Conservation (phyloP, 1,139 yeast genomes). For the Lodderomyces metapsilosis region DNA sequence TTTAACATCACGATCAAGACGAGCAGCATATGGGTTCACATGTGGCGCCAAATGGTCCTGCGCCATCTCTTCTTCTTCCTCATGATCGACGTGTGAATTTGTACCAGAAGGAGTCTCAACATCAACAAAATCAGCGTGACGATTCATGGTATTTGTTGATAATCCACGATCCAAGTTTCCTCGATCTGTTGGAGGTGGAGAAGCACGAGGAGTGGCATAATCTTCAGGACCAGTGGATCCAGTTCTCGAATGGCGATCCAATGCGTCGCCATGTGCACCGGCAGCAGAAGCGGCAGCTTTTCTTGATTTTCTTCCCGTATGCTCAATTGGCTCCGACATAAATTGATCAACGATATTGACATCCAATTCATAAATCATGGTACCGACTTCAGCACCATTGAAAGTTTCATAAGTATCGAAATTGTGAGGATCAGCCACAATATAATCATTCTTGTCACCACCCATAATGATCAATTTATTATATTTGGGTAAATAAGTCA, state of each 20-base stretch:
- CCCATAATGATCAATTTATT: conserved; percentile 85
- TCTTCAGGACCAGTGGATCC: conserved; percentile 45
- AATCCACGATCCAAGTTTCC: conserved; percentile 7
- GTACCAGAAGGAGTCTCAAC: conserved; percentile 28
- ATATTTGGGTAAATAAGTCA: conserved; percentile 65
- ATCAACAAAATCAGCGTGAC: conserved; percentile 26
- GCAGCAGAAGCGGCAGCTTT: conserved; percentile 15
- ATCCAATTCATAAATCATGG: conserved; percentile 66
- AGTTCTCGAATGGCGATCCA: conserved; percentile 39
- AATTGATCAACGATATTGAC: conserved; percentile 36
- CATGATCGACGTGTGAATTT: conserved; percentile 16
- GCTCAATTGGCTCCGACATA: conserved; percentile 18
- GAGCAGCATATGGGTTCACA: conserved; percentile 6
- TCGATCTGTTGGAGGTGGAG: conserved; percentile 38
- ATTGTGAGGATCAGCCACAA: conserved; percentile 34
- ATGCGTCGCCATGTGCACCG: conserved; percentile 11
- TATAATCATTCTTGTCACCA: conserved; percentile 75
- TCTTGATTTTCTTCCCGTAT: conserved; percentile 5
- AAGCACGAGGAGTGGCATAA: conserved; percentile 37
- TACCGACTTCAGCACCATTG: conserved; percentile 49
- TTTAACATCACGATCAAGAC: conserved; percentile 4
- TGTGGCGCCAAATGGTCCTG: not conserved
- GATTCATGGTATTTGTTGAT: not conserved
- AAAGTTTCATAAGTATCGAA: conserved; percentile 50
- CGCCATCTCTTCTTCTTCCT: conserved; percentile 14